phyloP scores from a whole-genome alignment of 2,329 filamentous ascomycete species.

The Xylaria hypoxylon region DNA sequence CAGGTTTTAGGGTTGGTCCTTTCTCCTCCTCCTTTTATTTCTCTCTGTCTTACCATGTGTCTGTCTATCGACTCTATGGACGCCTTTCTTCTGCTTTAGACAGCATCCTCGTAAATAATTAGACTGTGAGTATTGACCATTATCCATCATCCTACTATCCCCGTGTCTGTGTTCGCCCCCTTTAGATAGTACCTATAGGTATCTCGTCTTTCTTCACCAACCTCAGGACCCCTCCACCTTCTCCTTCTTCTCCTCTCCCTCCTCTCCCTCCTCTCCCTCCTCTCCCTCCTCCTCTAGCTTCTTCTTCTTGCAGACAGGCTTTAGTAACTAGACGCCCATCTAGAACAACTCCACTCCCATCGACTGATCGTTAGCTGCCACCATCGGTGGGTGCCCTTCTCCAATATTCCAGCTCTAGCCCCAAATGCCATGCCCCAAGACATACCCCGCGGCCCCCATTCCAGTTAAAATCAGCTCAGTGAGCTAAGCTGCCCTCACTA shows the following conservation, averaged over 20 bases:
- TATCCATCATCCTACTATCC: not conserved
- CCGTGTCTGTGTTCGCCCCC: conserved; percentile 1
- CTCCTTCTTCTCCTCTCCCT: not conserved
- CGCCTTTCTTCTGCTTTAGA: conserved; percentile 17
- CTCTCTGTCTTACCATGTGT: not conserved
- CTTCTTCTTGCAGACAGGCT: conserved; percentile 1
- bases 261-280: not conserved
- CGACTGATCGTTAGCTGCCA: conserved; percentile 23
- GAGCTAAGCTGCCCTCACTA: conserved; percentile 6
- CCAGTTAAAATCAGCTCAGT: conserved; percentile 27
- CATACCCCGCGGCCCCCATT: conserved; percentile 38
- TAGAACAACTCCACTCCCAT: conserved; percentile 21
- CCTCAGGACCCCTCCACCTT: not conserved
- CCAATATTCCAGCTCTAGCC: conserved; percentile 26
- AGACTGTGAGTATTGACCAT: conserved; percentile 22
- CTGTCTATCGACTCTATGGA: conserved; percentile 1
- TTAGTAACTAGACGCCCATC: not conserved
- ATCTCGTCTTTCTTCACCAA: not conserved
- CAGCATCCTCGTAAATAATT: conserved; percentile 21
- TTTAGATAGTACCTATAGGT: not conserved
- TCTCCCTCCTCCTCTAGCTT: not conserved
- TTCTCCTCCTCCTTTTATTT: not conserved
- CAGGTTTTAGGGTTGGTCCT: not conserved
- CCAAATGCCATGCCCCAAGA: conserved; percentile 21
- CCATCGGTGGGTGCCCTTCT: conserved; percentile 26